Evolutionary conservation across 2,329 filamentous ascomycete species (phyloP).

Genomic region (Alternaria tenuissima): DNA sequence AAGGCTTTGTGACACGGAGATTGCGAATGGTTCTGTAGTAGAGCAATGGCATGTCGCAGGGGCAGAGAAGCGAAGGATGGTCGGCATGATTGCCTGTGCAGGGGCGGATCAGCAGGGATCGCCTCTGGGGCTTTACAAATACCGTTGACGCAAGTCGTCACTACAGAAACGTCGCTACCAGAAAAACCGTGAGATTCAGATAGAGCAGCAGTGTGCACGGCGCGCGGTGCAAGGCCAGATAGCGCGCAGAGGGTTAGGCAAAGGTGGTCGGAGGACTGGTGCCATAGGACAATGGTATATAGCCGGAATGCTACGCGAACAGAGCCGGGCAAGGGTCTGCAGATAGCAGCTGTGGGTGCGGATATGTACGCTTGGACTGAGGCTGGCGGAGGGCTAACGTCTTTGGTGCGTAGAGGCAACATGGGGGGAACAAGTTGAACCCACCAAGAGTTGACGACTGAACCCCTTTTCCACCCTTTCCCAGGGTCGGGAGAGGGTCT

Average conservation of each 20-base stretch:
- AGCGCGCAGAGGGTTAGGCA: background rate
- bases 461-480: constrained; percentile 13
- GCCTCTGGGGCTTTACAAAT: constrained; percentile 2
- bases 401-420: constrained; percentile 1
- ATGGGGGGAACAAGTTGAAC: constrained; percentile 10
- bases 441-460: constrained; percentile 6
- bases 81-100: constrained; percentile 3
- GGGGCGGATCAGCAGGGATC: constrained; percentile 13
- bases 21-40: constrained; percentile 18
- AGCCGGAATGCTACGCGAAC: constrained; percentile 22
- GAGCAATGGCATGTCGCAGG: constrained; percentile 6
- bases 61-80: constrained; percentile 1
- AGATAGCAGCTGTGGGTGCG: constrained; percentile 16
- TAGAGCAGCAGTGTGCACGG: background rate
- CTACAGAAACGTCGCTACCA: background rate
- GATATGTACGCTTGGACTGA: constrained; percentile 13
- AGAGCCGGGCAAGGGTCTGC: constrained; percentile 9
- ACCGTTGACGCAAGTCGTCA: constrained; percentile 6
- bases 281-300: constrained; percentile 10
- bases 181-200: background rate
- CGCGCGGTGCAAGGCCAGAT: background rate
- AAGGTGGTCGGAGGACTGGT: background rate
- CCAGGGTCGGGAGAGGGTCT: background rate
- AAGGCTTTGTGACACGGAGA: constrained; percentile 34
- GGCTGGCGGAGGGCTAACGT: constrained; percentile 13